Conservation (phyloP, 768 basidiomycete genomes). For the Zangia roseola region DNA sequence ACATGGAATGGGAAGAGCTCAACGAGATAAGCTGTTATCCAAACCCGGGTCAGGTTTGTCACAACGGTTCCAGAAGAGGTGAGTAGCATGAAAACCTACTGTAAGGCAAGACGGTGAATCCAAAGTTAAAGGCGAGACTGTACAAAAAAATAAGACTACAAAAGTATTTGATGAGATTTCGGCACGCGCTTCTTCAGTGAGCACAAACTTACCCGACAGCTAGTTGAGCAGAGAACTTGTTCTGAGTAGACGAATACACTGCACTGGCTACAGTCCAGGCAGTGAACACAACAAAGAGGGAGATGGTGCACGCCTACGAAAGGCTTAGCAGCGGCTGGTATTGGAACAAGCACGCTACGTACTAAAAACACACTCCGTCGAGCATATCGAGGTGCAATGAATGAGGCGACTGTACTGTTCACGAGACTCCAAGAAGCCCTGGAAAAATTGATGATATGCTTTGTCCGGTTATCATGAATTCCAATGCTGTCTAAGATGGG, state of each 20-base stretch:
- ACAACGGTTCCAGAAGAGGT: background rate
- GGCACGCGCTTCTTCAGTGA: too few species aligned
- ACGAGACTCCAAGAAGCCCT: slow-evolving; percentile 8
- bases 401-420: background rate
- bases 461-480: slow-evolving; percentile 14
- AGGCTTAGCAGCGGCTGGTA: background rate
- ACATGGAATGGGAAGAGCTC: slow-evolving; percentile 63
- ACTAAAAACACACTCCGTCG: slow-evolving; percentile 12
- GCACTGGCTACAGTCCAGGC: slow-evolving; percentile 18
- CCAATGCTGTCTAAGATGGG: slow-evolving; percentile 14
- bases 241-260: slow-evolving; percentile 9
- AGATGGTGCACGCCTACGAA: slow-evolving; percentile 4
- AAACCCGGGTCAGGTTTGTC: background rate
- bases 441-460: slow-evolving; percentile 15
- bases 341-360: background rate
- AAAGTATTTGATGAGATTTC: background rate
- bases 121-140: background rate
- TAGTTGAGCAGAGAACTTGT: slow-evolving; percentile 1
- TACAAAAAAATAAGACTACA: slow-evolving; percentile 11
- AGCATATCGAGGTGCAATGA: slow-evolving; percentile 3
- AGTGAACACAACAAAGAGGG: slow-evolving; percentile 12
- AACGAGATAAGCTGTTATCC: slow-evolving; percentile 52
- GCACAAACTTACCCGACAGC: slow-evolving; percentile 13
- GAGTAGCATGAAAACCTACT: slow-evolving; percentile 6
- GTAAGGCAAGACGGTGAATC: slow-evolving; percentile 1